phyloP scores from a whole-genome alignment of 2,329 filamentous ascomycete genomes.

The Epichloe scottii region DNA sequence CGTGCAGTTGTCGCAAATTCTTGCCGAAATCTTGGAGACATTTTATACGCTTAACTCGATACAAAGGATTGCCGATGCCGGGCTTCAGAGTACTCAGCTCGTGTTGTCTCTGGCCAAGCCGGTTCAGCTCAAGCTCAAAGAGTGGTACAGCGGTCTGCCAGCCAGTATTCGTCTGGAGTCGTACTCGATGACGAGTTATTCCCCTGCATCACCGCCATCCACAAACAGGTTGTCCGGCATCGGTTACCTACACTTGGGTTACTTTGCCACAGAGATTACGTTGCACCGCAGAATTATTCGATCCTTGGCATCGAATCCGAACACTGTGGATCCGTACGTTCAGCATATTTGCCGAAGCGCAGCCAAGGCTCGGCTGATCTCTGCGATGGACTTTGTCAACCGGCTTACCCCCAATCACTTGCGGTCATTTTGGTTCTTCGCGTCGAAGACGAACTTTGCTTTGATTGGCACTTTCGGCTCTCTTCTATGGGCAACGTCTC shows the following conservation, averaged over 20 bases:
- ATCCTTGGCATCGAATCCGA: slow-evolving; percentile 42
- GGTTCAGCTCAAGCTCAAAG: slow-evolving; percentile 69
- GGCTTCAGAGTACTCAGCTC: slow-evolving; percentile 56
- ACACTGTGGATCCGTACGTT: slow-evolving; percentile 60
- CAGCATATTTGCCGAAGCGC: slow-evolving; percentile 87
- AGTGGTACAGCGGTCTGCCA: slow-evolving; percentile 68
- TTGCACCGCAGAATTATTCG: slow-evolving; percentile 85
- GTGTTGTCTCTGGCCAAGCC: slow-evolving; percentile 67
- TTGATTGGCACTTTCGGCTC: slow-evolving; percentile 90
- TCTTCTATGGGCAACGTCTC: slow-evolving; percentile 78
- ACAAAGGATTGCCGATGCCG: slow-evolving; percentile 52
- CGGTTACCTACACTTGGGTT: slow-evolving; percentile 77
- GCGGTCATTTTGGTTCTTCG: slow-evolving; percentile 86
- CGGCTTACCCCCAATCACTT: slow-evolving; percentile 76
- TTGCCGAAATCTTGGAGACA: slow-evolving; percentile 69
- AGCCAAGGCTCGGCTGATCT: slow-evolving; percentile 87
- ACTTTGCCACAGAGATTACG: slow-evolving; percentile 89
- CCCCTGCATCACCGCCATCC: slow-evolving; percentile 14
- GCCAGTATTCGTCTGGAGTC: slow-evolving; percentile 53
- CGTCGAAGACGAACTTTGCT: slow-evolving; percentile 81
- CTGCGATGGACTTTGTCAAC: slow-evolving; percentile 95
- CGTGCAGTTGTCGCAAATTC: slow-evolving; percentile 61
- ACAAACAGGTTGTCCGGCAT: slow-evolving; percentile 43
- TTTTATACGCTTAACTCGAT: slow-evolving; percentile 74
- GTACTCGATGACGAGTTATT: slow-evolving; percentile 18